phyloP scores from a whole-genome alignment of 768 basidiomycete species.

The Macrolepiota dolichaula region DNA sequence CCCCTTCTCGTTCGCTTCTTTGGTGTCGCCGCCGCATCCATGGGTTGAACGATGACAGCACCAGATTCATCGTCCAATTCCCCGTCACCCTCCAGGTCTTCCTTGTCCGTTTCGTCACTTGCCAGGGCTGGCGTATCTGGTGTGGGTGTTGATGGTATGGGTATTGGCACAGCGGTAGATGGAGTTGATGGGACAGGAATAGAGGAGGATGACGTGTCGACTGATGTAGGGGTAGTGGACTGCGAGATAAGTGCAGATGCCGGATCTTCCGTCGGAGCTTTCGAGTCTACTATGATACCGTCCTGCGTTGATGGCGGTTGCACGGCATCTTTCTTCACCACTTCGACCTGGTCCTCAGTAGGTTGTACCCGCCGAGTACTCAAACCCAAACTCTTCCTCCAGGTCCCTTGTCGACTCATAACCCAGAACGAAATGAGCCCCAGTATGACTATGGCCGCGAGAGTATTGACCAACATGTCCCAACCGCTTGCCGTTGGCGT shows the following conservation, averaged over 20 bases:
- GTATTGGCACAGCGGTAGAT: not conserved
- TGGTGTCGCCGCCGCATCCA: conserved; percentile 27
- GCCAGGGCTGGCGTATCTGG: conserved; percentile 24
- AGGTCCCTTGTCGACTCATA: not conserved
- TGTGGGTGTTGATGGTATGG: not conserved
- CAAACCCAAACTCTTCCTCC: not conserved
- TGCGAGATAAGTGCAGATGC: not conserved
- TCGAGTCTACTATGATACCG: too few species aligned
- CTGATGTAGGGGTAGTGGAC: not conserved
- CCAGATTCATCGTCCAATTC: conserved; percentile 21
- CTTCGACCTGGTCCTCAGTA: not conserved
- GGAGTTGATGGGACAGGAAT: not conserved
- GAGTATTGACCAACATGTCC: not conserved
- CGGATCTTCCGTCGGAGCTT: not conserved
- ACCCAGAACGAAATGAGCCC: conserved; percentile 17
- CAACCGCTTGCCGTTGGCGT: conserved; percentile 9
- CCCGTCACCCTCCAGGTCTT: conserved; percentile 20
- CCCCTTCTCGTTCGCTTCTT: conserved; percentile 47
- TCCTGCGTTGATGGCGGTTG: not conserved
- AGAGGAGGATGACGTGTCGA: not conserved
- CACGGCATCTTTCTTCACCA: not conserved
- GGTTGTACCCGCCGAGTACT: not conserved
- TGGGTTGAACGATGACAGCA: conserved; percentile 14
- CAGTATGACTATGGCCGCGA: conserved; percentile 7
- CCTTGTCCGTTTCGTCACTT: conserved; percentile 61